phyloP scores from a whole-genome alignment of 2,329 filamentous ascomycete genomes.

The Ceratocystis ficicola region DNA sequence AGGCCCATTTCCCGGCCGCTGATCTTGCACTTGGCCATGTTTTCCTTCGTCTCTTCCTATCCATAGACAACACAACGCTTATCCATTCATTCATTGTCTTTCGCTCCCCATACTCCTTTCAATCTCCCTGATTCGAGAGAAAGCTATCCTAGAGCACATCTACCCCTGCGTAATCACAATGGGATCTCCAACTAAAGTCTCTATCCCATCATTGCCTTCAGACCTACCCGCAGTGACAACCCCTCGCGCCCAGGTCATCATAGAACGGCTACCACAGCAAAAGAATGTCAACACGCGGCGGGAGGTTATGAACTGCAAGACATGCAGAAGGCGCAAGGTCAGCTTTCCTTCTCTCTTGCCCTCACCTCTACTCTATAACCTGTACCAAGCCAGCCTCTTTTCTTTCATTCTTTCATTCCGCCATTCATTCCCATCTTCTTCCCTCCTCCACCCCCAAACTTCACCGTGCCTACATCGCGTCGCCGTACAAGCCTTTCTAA shows the following conservation, averaged over 20 bases:
- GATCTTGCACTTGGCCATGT: not conserved
- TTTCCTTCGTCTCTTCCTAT: not conserved
- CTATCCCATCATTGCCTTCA: not conserved
- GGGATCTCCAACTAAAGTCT: not conserved
- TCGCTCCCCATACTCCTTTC: no score
- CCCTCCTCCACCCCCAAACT: no score
- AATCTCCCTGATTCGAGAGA: not conserved
- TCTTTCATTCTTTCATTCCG: no score
- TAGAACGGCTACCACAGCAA: constrained; percentile 62
- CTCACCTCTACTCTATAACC: not conserved
- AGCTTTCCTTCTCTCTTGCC: constrained; percentile 22
- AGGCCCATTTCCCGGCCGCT: not conserved
- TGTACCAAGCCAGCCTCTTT: no score
- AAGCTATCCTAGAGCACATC: not conserved
- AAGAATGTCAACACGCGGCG: constrained; percentile 61
- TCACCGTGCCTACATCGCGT: not conserved
- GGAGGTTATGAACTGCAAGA: constrained; percentile 94
- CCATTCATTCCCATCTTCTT: no score
- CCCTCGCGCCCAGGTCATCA: constrained; percentile 66
- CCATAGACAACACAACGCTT: not conserved
- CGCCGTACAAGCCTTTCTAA: not conserved
- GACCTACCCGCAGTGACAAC: constrained; percentile 37
- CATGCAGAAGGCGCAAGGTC: constrained; percentile 84
- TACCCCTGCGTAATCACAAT: not conserved
- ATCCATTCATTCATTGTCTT: no score